Evolutionary conservation across 192 early-diverging fungal species (phyloP).

Genomic region (Mortierella hygrophila): DNA sequence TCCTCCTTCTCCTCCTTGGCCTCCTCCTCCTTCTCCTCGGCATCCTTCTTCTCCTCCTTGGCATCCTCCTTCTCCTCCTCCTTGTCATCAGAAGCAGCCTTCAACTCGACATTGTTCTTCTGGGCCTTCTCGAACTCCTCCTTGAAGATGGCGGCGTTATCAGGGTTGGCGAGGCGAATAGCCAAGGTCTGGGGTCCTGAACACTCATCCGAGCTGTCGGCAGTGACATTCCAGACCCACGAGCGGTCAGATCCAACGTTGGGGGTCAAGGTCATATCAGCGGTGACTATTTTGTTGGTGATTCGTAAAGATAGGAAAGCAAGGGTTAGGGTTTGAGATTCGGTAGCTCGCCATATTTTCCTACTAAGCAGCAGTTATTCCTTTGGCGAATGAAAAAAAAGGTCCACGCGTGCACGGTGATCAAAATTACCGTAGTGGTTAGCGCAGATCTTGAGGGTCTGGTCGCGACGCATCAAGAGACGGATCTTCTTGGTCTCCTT

Average conservation of each 20-base stretch:
- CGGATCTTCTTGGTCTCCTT: slow-evolving; percentile 91
- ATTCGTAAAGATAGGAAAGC: neutral
- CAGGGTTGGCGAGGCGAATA: slow-evolving; percentile 95
- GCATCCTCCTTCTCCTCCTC: slow-evolving; percentile 41
- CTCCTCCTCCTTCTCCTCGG: slow-evolving; percentile 48
- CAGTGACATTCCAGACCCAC: slow-evolving; percentile 95
- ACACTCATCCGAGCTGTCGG: slow-evolving; percentile 94
- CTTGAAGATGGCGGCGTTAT: slow-evolving; percentile 66
- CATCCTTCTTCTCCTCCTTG: slow-evolving; percentile 49
- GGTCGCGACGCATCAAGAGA: slow-evolving; percentile 98
- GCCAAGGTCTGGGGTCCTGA: slow-evolving; percentile 84
- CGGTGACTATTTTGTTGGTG: slow-evolving; percentile 65
- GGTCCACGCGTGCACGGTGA: neutral
- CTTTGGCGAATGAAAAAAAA: neutral
- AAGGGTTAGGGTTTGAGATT: neutral
- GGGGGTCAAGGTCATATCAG: slow-evolving; percentile 90
- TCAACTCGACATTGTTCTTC: slow-evolving; percentile 92
- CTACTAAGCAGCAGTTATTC: neutral
- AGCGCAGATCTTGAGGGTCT: slow-evolving; percentile 98
- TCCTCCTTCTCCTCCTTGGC: slow-evolving; percentile 51
- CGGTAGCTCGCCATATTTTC: neutral
- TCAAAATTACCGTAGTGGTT: slow-evolving; percentile 86
- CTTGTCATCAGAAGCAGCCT: slow-evolving; percentile 71
- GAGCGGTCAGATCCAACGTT: slow-evolving; percentile 99
- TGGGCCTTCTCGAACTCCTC: slow-evolving; percentile 77